A percentile compares a stretch with the other conserved stretches of the same genome.
phyloP scores from a whole-genome alignment of 345 rosid genomes.

The Melastoma malabathricum region DNA sequence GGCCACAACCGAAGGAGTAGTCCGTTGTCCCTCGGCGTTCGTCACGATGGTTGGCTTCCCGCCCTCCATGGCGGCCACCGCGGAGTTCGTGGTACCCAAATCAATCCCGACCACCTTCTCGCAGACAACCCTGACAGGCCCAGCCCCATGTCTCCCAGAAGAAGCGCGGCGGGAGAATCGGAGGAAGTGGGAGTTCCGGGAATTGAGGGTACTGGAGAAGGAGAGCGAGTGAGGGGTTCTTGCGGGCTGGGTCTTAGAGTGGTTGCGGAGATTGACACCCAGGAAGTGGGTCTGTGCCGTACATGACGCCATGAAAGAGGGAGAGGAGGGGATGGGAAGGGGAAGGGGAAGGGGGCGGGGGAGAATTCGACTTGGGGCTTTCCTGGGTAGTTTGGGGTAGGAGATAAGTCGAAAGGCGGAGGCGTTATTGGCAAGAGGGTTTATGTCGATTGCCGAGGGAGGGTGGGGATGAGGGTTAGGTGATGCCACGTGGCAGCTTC shows the following conservation, averaged over 20 bases:
- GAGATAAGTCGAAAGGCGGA: slow-evolving; percentile 1
- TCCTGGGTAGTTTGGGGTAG: not conserved
- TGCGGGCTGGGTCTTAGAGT: slow-evolving; percentile 5
- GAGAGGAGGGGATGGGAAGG: not conserved
- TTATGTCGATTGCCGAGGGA: slow-evolving; percentile 5
- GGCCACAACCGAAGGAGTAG: slow-evolving; percentile 96
- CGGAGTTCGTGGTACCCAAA: slow-evolving; percentile 92
- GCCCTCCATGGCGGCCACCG: slow-evolving; percentile 99
- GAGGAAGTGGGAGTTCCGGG: slow-evolving; percentile 27
- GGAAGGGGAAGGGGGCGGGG: not conserved
- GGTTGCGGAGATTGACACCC: slow-evolving; percentile 14
- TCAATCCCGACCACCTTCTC: slow-evolving; percentile 97
- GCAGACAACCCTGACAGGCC: slow-evolving; percentile 52
- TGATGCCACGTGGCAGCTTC: slow-evolving; percentile 32
- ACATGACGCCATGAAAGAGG: slow-evolving; percentile 64
- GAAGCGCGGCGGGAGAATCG: slow-evolving; percentile 14
- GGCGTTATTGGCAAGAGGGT: slow-evolving; percentile 9
- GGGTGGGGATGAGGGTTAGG: slow-evolving; percentile 19
- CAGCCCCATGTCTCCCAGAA: slow-evolving; percentile 27
- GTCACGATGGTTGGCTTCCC: slow-evolving; percentile 96
- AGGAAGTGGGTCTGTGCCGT: slow-evolving; percentile 65
- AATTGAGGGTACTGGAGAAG: slow-evolving; percentile 36
- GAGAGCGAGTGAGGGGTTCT: slow-evolving; percentile 26
- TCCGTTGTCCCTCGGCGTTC: slow-evolving; percentile 93
- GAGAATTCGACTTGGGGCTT: not conserved